Evolutionary conservation across 169 alveolate genomes (phyloP), one percentile per base, ranked within the genome.

Genomic region (Plasmodium cynomolgi): DNA sequence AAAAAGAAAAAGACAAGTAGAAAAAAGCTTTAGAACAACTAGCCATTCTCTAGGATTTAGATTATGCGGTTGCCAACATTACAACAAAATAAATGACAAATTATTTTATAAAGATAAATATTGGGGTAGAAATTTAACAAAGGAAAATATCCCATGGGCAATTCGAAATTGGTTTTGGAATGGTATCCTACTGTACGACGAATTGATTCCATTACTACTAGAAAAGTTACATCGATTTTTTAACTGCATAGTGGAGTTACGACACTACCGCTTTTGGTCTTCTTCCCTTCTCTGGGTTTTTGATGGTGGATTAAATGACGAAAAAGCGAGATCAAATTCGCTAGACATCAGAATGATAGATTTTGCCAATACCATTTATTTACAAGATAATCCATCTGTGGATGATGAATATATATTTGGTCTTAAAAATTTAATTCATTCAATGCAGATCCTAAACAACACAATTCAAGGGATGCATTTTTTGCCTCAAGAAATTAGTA

Each of bases 321-420:
- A 90, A 68, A 93, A 95, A 83, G 96, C 83, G 26, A 33, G 96
- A 62, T 84, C 91, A 26, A 37, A 68, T 41, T 93, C 96, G 11
- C 88, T 95, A 62, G 97, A 94, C 83, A 90, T 95, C 11, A 88
- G 97, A 77, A 95, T 95, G 97, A 95, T 95, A 39, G 97, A 95
- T 75, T 95, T 95, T 82, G 97, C 97, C 15, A 95, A 95, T 84
- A 93, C 96, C 9, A 93, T 92, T 74, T 95, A 86, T 83, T 84
- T 95, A 84, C 92, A 84, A 91, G 96, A 95, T 90, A 95, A 93
- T 47, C 96, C 96, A n/a, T 79, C 97, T 39, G 95, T 93, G 11
- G 97, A 95, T 84, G 96, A 93, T 41, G 97, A 95, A 80, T 95
- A 95, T 84, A 84, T 95, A 68, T 92, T 92, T 71, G 97, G 97